These are phyloP conservation scores for Leptosphaerulina australis DNA, from an alignment of 2,329 filamentous ascomycete species.

Conservation along the genomic window DNA sequence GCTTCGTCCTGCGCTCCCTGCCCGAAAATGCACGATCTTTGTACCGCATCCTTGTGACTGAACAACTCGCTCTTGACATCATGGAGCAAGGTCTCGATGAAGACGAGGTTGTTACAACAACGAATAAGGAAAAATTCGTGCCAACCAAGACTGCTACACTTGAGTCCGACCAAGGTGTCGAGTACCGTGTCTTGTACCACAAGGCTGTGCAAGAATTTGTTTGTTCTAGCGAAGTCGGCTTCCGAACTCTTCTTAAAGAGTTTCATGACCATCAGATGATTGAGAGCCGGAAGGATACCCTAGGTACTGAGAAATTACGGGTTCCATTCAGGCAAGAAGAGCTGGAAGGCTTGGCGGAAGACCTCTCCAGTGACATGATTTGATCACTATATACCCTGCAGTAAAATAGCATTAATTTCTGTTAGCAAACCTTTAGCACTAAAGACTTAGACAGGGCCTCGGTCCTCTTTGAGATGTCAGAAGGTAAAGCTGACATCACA, in stretches of 20 bases:
- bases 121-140: conserved; percentile 33
- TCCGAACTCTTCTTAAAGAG: conserved; percentile 92
- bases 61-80: conserved; percentile 73
- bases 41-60: conserved; percentile 82
- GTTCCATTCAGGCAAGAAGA: conserved; percentile 88
- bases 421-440: too few relatives aligned
- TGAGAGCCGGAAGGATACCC: conserved; percentile 80
- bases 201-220: conserved; percentile 97
- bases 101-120: conserved; percentile 24
- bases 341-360: conserved; percentile 86
- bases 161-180: conserved; percentile 66
- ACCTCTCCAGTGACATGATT: conserved; percentile 56
- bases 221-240: conserved; percentile 94
- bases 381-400: conserved; percentile 22
- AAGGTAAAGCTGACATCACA: too few relatives aligned
- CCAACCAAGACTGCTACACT: conserved; percentile 33
- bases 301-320: conserved; percentile 84
- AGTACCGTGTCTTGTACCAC: conserved; percentile 90
- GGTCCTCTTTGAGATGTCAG: too few relatives aligned
- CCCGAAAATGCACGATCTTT: conserved; percentile 90
- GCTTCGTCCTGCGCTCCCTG: conserved; percentile 86
- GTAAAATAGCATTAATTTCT: neutral
- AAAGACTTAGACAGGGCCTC: too few relatives aligned
- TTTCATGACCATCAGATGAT: conserved; percentile 99
- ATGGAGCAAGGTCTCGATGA: conserved; percentile 53